phyloP scores from a whole-genome alignment of 2,329 filamentous ascomycete species.

The Paradendryphiella salina region DNA sequence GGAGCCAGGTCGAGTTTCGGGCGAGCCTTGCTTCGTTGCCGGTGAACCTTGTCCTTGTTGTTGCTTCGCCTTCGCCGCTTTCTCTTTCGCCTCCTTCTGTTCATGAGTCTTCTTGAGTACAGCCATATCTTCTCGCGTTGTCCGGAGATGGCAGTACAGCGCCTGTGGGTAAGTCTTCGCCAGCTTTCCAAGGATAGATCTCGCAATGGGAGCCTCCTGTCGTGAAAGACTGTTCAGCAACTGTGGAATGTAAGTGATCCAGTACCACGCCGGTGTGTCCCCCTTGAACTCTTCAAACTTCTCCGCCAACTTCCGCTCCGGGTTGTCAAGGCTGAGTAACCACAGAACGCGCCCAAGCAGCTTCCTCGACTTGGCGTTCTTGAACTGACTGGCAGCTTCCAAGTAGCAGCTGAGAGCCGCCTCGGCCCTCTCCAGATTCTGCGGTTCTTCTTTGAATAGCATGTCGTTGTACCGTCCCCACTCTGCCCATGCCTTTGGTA shows the following conservation, averaged over 20 bases:
- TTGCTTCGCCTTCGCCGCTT: conserved; percentile 61
- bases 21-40: conserved; percentile 44
- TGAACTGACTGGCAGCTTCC: conserved; percentile 93
- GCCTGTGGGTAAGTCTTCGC: conserved; percentile 94
- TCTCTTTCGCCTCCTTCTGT: conserved; percentile 61
- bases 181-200: conserved; percentile 86
- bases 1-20: conserved; percentile 39
- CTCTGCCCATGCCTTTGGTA: conserved; percentile 97
- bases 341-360: conserved; percentile 90
- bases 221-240: conserved; percentile 88
- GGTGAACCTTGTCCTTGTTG: conserved; percentile 54
- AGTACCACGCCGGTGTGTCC: conserved; percentile 98
- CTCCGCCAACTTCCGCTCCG: conserved; percentile 76
- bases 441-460: conserved; percentile 88
- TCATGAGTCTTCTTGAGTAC: conserved; percentile 87
- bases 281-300: conserved; percentile 97
- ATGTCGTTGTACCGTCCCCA: conserved; percentile 99
- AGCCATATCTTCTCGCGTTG: conserved; percentile 90
- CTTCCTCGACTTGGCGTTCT: conserved; percentile 94
- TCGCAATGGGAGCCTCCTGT: conserved; percentile 85
- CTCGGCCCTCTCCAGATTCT: conserved; percentile 78
- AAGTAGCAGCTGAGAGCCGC: conserved; percentile 95
- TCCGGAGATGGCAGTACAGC: conserved; percentile 92
- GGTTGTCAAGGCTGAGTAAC: conserved; percentile 91
- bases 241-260: conserved; percentile 99